These are phyloP conservation scores for Pyrus communis DNA, from an alignment of 306 rosid species.

Conservation along the genomic window DNA sequence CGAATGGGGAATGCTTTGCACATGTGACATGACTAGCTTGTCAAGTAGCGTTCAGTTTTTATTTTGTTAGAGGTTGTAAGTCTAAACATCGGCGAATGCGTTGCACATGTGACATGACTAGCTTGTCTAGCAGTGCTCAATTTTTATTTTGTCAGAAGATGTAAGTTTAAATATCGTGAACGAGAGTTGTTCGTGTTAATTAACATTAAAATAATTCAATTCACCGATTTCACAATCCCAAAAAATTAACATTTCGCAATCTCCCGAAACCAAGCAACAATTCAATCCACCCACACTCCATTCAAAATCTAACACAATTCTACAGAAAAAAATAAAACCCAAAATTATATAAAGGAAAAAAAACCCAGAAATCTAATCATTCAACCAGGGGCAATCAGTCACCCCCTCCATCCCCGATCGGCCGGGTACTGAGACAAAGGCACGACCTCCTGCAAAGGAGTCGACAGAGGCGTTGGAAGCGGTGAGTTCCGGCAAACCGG, in stretches of 20 bases:
- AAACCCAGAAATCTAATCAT: neutral
- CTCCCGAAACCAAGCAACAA: neutral
- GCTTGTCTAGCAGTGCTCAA: accelerated
- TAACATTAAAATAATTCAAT: neutral
- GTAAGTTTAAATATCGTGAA: neutral
- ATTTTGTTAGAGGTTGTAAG: neutral
- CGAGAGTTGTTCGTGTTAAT: neutral
- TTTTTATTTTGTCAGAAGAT: no score
- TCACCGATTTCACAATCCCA: neutral
- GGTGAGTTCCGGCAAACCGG: slow-evolving; percentile 96
- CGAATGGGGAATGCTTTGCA: neutral
- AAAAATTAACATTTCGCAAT: slow-evolving; percentile 8
- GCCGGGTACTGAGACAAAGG: slow-evolving; percentile 71
- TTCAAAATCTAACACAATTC: neutral
- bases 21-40: no score
- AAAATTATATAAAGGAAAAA: neutral
- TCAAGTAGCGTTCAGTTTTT: neutral
- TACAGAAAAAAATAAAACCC: neutral
- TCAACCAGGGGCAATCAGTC: slow-evolving; percentile 8
- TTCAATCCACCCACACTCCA: neutral
- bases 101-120: no score
- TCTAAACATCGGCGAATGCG: no score
- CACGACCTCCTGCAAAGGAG: slow-evolving; percentile 85
- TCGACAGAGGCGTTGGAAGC: slow-evolving; percentile 74
- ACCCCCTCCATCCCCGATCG: slow-evolving; percentile 54